These are phyloP conservation scores for Alternaria ethzedia DNA, from an alignment of 2,329 filamentous ascomycete species.

Conservation along the genomic window DNA sequence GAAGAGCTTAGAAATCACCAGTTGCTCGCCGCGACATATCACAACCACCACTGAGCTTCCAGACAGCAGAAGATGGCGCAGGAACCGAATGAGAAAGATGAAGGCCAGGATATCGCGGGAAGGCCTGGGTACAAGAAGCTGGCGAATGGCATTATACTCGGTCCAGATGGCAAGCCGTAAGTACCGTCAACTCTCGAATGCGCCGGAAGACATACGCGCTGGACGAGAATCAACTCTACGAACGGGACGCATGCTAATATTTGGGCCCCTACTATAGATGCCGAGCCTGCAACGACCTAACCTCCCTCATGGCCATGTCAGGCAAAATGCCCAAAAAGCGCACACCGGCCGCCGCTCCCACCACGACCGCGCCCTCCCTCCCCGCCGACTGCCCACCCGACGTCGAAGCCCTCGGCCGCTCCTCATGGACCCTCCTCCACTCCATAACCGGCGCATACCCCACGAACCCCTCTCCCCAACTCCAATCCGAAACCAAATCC, in stretches of 20 bases:
- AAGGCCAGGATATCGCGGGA: conserved; percentile 34
- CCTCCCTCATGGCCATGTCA: conserved; percentile 66
- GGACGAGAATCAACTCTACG: too few relatives aligned
- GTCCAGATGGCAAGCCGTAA: conserved; percentile 85
- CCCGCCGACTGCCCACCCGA: conserved; percentile 84
- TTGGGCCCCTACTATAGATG: conserved; percentile 58
- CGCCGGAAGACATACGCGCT: conserved; percentile 12
- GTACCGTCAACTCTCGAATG: conserved; percentile 43
- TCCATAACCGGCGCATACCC: conserved; percentile 90
- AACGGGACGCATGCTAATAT: not conserved
- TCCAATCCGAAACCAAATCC: conserved; percentile 76
- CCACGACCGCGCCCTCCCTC: conserved; percentile 42
- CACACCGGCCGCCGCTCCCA: conserved; percentile 38
- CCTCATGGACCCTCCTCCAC: conserved; percentile 93
- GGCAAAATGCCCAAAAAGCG: conserved; percentile 40
- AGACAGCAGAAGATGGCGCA: conserved; percentile 26
- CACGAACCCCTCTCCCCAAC: conserved; percentile 65
- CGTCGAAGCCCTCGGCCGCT: conserved; percentile 83
- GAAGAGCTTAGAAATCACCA: conserved; percentile 30
- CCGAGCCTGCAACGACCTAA: conserved; percentile 70
- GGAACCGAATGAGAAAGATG: conserved; percentile 25
- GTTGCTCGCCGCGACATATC: not conserved
- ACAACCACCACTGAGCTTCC: not conserved
- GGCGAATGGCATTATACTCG: conserved; percentile 75
- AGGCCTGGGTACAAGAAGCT: conserved; percentile 58